Conservation (phyloP, 257 asterid genomes). For the Nicotiana sylvestris region DNA sequence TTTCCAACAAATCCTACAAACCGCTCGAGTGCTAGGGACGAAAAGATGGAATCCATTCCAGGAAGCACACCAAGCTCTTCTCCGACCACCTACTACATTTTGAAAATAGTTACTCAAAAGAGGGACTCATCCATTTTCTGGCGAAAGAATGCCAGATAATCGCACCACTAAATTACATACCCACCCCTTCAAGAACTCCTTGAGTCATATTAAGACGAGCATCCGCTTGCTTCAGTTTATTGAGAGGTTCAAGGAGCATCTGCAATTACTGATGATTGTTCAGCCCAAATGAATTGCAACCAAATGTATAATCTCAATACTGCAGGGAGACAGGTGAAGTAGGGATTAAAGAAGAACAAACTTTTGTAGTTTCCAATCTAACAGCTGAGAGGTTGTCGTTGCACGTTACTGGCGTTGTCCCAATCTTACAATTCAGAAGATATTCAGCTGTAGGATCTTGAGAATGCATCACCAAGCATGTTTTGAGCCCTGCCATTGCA, state of each 20-base stretch:
- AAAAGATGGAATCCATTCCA: conserved; percentile 95
- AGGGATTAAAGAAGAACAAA: conserved; percentile 18
- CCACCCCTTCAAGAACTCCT: conserved; percentile 98
- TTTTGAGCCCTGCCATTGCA: conserved; percentile 76
- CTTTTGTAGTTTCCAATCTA: conserved; percentile 89
- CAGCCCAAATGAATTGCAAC: conserved; percentile 20
- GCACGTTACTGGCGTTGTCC: conserved; percentile 58
- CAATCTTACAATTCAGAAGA: conserved; percentile 78
- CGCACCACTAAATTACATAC: conserved; percentile 35
- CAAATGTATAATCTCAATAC: conserved; percentile 7
- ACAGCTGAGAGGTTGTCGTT: conserved; percentile 62
- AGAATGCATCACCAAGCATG: conserved; percentile 82
- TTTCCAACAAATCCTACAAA: conserved; percentile 46
- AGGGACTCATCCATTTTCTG: background rate
- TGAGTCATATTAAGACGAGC: conserved; percentile 83
- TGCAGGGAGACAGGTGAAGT: conserved; percentile 10
- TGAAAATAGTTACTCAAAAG: conserved; percentile 19
- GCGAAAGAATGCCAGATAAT: background rate
- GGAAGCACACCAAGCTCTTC: conserved; percentile 98
- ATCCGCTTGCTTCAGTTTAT: conserved; percentile 83
- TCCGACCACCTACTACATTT: conserved; percentile 65
- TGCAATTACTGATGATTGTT: conserved; percentile 27
- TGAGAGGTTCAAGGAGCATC: conserved; percentile 95
- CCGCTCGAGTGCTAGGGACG: conserved; percentile 67
- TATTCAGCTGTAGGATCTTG: conserved; percentile 84